Conservation (phyloP, 495 filamentous ascomycete species). For the Penicillium turbatum region DNA sequence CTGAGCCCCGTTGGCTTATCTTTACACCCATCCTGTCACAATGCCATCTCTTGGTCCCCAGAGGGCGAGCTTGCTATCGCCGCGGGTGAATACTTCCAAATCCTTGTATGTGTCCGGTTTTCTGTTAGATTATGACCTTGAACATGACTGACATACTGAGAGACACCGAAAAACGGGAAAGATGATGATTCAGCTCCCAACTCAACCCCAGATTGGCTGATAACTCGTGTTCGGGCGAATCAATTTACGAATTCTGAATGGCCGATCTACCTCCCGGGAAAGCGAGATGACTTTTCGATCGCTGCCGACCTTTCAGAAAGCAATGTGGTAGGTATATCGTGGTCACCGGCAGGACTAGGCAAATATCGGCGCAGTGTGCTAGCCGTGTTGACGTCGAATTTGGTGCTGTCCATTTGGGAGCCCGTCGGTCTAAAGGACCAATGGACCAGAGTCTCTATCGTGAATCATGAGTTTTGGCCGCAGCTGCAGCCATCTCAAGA, state of each 20-base stretch:
- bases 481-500: conserved; percentile 17
- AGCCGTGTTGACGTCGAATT: conserved; percentile 57
- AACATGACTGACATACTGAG: not conserved
- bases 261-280: conserved; percentile 41
- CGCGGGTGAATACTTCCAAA: conserved; percentile 53
- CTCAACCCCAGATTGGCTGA: conserved; percentile 29
- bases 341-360: conserved; percentile 59
- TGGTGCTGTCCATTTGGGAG: conserved; percentile 46
- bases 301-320: conserved; percentile 60
- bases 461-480: conserved; percentile 35
- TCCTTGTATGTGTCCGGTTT: conserved; percentile 39
- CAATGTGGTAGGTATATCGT: conserved; percentile 48
- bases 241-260: conserved; percentile 53
- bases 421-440: conserved; percentile 31
- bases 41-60: conserved; percentile 57
- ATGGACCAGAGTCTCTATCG: conserved; percentile 44
- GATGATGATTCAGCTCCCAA: conserved; percentile 9
- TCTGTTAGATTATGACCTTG: not conserved
- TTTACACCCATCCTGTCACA: conserved; percentile 39
- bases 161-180: conserved; percentile 27
- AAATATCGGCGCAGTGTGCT: conserved; percentile 55
- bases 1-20: conserved; percentile 31
- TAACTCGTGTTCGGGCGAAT: conserved; percentile 45
- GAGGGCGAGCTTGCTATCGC: conserved; percentile 60
- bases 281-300: conserved; percentile 51